Conservation (phyloP, 805 yeast species). For the Phaffomyces opuntiae region DNA sequence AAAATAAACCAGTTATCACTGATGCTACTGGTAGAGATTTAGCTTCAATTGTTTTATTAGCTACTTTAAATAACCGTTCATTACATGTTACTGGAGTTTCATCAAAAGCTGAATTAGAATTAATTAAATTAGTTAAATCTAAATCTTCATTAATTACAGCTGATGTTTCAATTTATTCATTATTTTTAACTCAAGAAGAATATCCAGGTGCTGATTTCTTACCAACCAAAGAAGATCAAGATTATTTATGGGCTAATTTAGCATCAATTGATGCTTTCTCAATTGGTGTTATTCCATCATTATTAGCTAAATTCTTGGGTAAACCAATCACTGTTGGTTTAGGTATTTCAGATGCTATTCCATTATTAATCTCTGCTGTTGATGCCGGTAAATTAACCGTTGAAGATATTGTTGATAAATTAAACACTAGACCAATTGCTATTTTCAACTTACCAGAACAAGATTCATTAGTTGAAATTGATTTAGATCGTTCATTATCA, state of each 20-base stretch:
- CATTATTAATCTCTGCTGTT: constrained; percentile 77
- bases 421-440: constrained; percentile 74
- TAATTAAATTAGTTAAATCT: constrained; percentile 79
- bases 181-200: constrained; percentile 68
- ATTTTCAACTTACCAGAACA: constrained; percentile 82
- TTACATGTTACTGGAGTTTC: constrained; percentile 87
- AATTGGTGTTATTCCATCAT: constrained; percentile 71
- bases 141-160: constrained; percentile 80
- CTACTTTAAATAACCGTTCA: constrained; percentile 77
- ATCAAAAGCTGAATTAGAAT: constrained; percentile 70
- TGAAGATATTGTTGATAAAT: constrained; percentile 61
- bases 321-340: constrained; percentile 58
- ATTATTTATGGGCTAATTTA: constrained; percentile 72
- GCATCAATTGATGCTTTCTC: constrained; percentile 78
- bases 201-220: constrained; percentile 65
- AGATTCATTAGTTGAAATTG: constrained; percentile 74
- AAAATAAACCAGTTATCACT: constrained; percentile 74
- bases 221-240: constrained; percentile 78
- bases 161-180: constrained; percentile 76
- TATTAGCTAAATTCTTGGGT: constrained; percentile 60
- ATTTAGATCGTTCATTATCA: constrained; percentile 61
- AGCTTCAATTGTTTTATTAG: constrained; percentile 86
- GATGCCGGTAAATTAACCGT: constrained; percentile 63
- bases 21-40: constrained; percentile 89
- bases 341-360: constrained; percentile 76